A percentile compares a stretch with the other conserved stretches of the same genome.
Conservation (phyloP, 2,329 filamentous ascomycete species). For the Xylaria sp. region DNA sequence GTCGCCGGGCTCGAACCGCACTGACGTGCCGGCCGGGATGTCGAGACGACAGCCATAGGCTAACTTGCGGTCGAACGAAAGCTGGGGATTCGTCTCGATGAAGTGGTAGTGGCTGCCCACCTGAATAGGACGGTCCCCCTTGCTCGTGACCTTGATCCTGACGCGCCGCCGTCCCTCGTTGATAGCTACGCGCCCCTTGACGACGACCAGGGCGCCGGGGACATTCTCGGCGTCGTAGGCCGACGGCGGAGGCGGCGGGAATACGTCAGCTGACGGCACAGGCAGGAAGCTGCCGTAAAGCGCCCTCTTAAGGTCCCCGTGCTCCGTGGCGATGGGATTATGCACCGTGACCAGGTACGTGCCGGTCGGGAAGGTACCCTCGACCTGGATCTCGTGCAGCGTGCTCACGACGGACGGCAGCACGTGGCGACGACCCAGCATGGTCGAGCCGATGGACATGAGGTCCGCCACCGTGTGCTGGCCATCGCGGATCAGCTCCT, state of each 20-base stretch:
- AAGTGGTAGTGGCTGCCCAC: constrained; percentile 97
- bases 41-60: constrained; percentile 89
- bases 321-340: constrained; percentile 84
- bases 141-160: constrained; percentile 80
- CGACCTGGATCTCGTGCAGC: constrained; percentile 87
- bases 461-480: constrained; percentile 90
- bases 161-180: constrained; percentile 81
- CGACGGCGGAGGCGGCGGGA: constrained; percentile 71
- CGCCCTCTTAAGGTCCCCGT: constrained; percentile 86
- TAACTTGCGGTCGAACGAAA: constrained; percentile 85
- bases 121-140: constrained; percentile 89
- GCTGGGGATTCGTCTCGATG: constrained; percentile 89
- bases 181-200: constrained; percentile 71
- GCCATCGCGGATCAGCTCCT: constrained; percentile 98
- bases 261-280: constrained; percentile 73
- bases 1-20: constrained; percentile 94
- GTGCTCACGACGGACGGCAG: constrained; percentile 82
- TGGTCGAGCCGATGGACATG: constrained; percentile 88
- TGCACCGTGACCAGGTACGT: constrained; percentile 96
- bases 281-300: constrained; percentile 93
- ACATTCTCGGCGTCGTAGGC: constrained; percentile 74
- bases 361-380: constrained; percentile 90
- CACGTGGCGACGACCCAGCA: constrained; percentile 94
- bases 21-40: constrained; percentile 89
- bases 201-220: constrained; percentile 83